Evolutionary conservation across 345 rosid species (phyloP).

Genomic region (Gossypium sturtianum): DNA sequence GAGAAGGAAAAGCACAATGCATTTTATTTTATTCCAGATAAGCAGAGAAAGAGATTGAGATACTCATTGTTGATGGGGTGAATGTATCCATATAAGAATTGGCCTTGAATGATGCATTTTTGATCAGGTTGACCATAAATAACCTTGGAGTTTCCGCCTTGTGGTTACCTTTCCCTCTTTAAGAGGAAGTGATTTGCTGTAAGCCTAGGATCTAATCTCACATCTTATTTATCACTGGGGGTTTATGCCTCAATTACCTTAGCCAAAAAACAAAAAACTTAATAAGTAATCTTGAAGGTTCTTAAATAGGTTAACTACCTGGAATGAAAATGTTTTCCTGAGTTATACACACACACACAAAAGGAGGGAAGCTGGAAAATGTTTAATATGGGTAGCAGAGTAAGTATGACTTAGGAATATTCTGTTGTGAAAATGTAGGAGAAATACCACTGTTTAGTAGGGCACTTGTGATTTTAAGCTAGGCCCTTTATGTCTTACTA

Average conservation of each 20-base stretch:
- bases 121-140: background rate
- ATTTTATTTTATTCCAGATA: background rate
- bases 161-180: background rate
- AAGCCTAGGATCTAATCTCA: background rate
- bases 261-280: background rate
- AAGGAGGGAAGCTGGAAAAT: background rate
- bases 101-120: background rate
- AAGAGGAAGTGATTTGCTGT: background rate
- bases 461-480: background rate
- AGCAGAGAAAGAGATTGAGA: background rate
- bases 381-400: background rate
- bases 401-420: background rate
- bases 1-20: background rate
- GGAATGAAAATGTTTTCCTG: background rate
- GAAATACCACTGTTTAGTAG: background rate
- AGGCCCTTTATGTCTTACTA: background rate
- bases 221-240: background rate
- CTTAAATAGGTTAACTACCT: background rate
- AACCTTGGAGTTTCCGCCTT: background rate
- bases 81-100: background rate
- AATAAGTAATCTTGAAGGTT: background rate
- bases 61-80: background rate
- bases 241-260: background rate
- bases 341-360: background rate
- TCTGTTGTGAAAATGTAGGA: background rate